These are phyloP conservation scores for Novymonas esmeraldas DNA, from an alignment of 208 protist genomes.

Conservation along the genomic window DNA sequence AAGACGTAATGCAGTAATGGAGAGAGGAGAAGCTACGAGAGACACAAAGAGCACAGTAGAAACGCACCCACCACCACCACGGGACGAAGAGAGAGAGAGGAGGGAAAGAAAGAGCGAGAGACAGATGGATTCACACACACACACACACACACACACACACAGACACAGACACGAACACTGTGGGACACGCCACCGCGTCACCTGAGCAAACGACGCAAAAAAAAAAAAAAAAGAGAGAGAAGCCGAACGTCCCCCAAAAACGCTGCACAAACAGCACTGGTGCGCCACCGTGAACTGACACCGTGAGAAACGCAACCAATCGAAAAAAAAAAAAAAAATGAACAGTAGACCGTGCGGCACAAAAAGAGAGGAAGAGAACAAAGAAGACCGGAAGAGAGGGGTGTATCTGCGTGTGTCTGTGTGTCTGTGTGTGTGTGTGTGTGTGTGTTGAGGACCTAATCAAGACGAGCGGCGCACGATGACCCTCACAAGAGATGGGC, in stretches of 20 bases:
- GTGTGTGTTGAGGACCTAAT: too few species aligned
- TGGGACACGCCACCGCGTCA: too few species aligned
- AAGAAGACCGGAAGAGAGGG: neutral
- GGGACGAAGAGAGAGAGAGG: neutral
- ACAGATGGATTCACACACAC: neutral
- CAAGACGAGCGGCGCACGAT: too few species aligned
- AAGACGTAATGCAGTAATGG: neutral
- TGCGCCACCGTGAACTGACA: too few species aligned
- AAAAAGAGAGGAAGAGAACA: neutral
- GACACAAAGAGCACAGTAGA: too few species aligned
- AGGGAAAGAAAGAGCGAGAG: neutral
- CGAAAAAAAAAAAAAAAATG: neutral
- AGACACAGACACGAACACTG: too few species aligned
- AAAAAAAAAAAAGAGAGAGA: neutral
- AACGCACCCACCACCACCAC: neutral
- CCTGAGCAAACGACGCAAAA: neutral
- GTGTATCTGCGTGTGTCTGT: neutral
- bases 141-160: neutral
- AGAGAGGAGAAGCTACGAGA: neutral
- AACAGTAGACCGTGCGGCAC: neutral
- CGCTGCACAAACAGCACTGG: too few species aligned
- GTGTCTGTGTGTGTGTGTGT: slow-evolving; percentile 1
- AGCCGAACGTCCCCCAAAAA: neutral
- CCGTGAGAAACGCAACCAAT: neutral
- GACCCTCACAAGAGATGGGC: neutral